Conservation (phyloP, 2,329 filamentous ascomycete genomes). For the Aspergillus awamori region DNA sequence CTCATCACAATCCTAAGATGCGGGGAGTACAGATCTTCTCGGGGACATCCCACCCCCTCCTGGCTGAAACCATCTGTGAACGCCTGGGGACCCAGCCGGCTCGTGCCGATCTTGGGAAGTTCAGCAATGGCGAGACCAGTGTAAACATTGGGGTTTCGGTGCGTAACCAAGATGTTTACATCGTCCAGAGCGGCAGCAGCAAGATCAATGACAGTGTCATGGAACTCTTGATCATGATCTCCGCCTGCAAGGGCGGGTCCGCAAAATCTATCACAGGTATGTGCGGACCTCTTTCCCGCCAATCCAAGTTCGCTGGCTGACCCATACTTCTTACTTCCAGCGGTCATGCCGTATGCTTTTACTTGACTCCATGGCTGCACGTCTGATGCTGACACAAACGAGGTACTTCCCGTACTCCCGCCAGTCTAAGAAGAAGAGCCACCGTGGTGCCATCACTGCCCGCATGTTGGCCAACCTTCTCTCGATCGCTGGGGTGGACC, state of each 20-base stretch:
- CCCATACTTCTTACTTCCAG: slow-evolving; percentile 25
- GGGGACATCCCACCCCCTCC: slow-evolving; percentile 65
- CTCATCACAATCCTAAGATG: slow-evolving; percentile 49
- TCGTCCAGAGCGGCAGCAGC: slow-evolving; percentile 93
- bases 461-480: slow-evolving; percentile 96
- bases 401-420: slow-evolving; percentile 97
- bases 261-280: slow-evolving; percentile 94
- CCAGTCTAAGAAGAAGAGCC: slow-evolving; percentile 98
- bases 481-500: slow-evolving; percentile 89
- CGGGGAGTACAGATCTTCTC: slow-evolving; percentile 69
- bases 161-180: slow-evolving; percentile 97
- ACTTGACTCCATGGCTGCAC: slow-evolving; percentile 30
- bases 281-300: slow-evolving; percentile 31
- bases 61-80: slow-evolving; percentile 68
- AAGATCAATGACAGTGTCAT: slow-evolving; percentile 99
- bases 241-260: slow-evolving; percentile 95
- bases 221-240: slow-evolving; percentile 99
- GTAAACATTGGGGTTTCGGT: slow-evolving; percentile 72
- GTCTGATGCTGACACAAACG: slow-evolving; percentile 42
- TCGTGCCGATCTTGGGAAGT: slow-evolving; percentile 65
- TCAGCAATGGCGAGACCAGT: slow-evolving; percentile 70
- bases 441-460: slow-evolving; percentile 92
- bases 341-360: slow-evolving; percentile 52
- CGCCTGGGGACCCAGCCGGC: slow-evolving; percentile 63
- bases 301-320: slow-evolving; percentile 11